These are phyloP conservation scores for Sutorius australiensis DNA, from an alignment of 768 basidiomycete genomes.

Conservation along the genomic window DNA sequence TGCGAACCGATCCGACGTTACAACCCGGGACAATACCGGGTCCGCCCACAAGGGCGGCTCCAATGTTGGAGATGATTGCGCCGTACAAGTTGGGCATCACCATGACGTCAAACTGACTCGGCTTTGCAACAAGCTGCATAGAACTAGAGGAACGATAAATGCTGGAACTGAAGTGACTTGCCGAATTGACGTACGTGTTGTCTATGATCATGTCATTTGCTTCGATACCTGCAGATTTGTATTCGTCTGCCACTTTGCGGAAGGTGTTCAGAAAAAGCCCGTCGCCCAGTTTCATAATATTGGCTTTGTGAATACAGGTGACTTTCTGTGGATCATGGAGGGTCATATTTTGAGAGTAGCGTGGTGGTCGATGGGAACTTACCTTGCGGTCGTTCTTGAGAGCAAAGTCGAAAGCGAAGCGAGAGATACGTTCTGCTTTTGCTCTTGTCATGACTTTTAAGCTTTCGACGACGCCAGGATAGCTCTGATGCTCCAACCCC, in stretches of 20 bases:
- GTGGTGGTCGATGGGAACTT: slow-evolving; percentile 9
- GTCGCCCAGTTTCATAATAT: slow-evolving; percentile 99
- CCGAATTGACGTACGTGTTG: slow-evolving; percentile 67
- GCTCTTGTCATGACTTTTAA: slow-evolving; percentile 95
- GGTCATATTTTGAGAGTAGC: background rate
- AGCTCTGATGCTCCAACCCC: slow-evolving; percentile 96
- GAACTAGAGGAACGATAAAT: slow-evolving; percentile 48
- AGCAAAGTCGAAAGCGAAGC: slow-evolving; percentile 99
- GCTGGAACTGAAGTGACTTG: background rate
- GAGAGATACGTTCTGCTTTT: slow-evolving; percentile 93
- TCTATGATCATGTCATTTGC: slow-evolving; percentile 99
- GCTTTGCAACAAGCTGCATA: slow-evolving; percentile 98
- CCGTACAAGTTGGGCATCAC: slow-evolving; percentile 98
- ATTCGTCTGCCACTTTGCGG: slow-evolving; percentile 94
- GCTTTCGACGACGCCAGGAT: slow-evolving; percentile 96
- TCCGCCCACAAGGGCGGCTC: slow-evolving; percentile 96
- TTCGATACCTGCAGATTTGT: slow-evolving; percentile 86
- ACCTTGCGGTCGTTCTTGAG: slow-evolving; percentile 98
- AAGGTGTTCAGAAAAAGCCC: slow-evolving; percentile 99
- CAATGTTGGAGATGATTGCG: slow-evolving; percentile 97
- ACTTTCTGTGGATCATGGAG: slow-evolving; percentile 69
- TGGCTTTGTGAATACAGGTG: slow-evolving; percentile 99
- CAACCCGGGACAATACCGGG: slow-evolving; percentile 98
- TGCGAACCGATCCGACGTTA: slow-evolving; percentile 84
- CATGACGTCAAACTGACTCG: slow-evolving; percentile 98